phyloP scores from a whole-genome alignment of 371 early-diverging fungal genomes.

The Batrachochytrium dendrobatidis region DNA sequence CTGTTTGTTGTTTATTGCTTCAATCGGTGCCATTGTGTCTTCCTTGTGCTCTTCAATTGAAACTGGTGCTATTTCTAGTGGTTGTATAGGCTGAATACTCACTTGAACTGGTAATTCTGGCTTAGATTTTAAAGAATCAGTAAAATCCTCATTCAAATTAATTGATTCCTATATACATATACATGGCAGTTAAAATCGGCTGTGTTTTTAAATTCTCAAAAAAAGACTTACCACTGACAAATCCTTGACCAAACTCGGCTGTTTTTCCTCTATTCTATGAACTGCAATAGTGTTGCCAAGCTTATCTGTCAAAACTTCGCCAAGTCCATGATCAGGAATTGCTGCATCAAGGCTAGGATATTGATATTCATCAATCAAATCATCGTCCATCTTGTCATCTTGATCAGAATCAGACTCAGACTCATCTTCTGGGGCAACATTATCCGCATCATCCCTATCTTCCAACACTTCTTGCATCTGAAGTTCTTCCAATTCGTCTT shows the following conservation, averaged over 20 bases:
- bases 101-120: conserved; percentile 6
- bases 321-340: not conserved
- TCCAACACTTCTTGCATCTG: conserved; percentile 2
- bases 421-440: not conserved
- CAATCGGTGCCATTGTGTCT: conserved; percentile 2
- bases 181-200: not conserved
- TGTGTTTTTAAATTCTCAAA: not conserved
- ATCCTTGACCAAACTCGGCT: not conserved
- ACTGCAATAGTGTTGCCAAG: not conserved
- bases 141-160: not conserved
- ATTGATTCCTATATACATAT: not conserved
- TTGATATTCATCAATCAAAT: not conserved
- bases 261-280: not conserved
- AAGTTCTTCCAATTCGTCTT: conserved; percentile 72
- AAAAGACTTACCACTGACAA: not conserved
- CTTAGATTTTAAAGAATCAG: conserved; percentile 1
- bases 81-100: conserved; percentile 3
- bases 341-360: not conserved
- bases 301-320: not conserved
- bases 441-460: not conserved
- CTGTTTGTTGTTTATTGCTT: conserved; percentile 7
- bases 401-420: not conserved
- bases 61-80: not conserved
- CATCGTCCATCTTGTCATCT: not conserved
- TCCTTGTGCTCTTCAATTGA: not conserved